Percentiles rank a stretch among this genome's conserved stretches.
phyloP scores from a whole-genome alignment of 257 asterid species.

The Paulownia fortunei region DNA sequence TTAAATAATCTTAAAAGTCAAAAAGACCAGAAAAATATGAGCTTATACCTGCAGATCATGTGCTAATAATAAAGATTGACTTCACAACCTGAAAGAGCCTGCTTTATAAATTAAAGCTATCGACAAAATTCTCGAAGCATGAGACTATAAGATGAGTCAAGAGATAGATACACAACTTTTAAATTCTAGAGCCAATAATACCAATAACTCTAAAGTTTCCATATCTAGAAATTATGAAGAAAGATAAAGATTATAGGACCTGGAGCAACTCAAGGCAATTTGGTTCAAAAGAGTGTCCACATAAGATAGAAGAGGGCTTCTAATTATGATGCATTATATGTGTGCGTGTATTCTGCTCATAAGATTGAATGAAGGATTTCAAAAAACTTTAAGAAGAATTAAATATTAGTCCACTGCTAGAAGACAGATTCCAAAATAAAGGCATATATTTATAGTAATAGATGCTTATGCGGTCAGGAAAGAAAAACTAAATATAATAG shows the following conservation, averaged over 20 bases:
- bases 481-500: constrained; percentile 3
- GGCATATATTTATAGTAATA: background rate
- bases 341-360: no score
- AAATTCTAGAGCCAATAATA: background rate
- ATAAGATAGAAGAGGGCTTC: background rate
- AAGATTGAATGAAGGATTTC: background rate
- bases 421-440: background rate
- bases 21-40: constrained; percentile 9
- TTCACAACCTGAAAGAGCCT: background rate
- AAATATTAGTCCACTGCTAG: background rate
- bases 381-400: background rate
- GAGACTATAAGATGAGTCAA: background rate
- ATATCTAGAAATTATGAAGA: background rate
- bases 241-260: background rate
- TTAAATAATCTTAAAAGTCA: background rate
- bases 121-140: background rate
- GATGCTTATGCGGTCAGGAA: background rate
- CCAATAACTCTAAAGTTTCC: background rate
- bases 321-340: no score
- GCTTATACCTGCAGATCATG: background rate
- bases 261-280: background rate
- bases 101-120: constrained; percentile 10
- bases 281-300: background rate
- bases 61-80: constrained; percentile 11
- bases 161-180: background rate